Percentiles rank a stretch among this genome's conserved stretches.
These are phyloP conservation scores for Alternaria sp. DNA, from an alignment of 2,329 filamentous ascomycete species.

Conservation along the genomic window DNA sequence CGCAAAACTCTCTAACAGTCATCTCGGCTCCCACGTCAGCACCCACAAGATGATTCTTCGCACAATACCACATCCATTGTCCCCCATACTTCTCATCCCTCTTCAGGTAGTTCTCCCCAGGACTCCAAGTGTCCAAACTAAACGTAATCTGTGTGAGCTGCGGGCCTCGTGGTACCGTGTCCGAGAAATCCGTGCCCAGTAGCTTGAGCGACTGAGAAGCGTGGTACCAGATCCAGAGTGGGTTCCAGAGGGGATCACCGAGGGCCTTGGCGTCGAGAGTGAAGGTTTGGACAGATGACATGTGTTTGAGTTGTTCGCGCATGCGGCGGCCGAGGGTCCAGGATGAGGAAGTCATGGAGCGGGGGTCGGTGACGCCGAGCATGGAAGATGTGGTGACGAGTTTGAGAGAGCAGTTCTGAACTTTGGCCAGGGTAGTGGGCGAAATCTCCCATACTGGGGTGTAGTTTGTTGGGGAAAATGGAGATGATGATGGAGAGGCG, in stretches of 20 bases:
- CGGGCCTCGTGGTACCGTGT: conserved; percentile 21
- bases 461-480: conserved; percentile 2
- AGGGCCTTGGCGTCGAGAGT: conserved; percentile 47
- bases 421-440: conserved; percentile 25
- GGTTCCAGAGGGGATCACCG: conserved; percentile 51
- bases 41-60: conserved; percentile 36
- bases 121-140: conserved; percentile 46
- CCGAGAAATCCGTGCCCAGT: conserved; percentile 30
- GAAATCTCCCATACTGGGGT: conserved; percentile 41
- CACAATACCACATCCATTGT: conserved; percentile 47
- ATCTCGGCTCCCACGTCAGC: conserved; percentile 29
- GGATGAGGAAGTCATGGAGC: conserved; percentile 41
- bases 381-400: conserved; percentile 46
- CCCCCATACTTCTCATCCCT: conserved; percentile 30
- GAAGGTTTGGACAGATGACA: conserved; percentile 30
- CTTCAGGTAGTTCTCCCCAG: conserved; percentile 46
- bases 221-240: conserved; percentile 52
- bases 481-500: conserved; percentile 1
- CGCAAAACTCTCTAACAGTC: conserved; percentile 44
- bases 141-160: conserved; percentile 45
- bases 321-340: conserved; percentile 44
- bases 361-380: conserved; percentile 48
- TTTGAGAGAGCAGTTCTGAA: conserved; percentile 41
- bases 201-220: conserved; percentile 44
- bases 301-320: conserved; percentile 31